Evolutionary conservation across 768 basidiomycete genomes (phyloP).

Genomic region (Tricholoma saponaceum): DNA sequence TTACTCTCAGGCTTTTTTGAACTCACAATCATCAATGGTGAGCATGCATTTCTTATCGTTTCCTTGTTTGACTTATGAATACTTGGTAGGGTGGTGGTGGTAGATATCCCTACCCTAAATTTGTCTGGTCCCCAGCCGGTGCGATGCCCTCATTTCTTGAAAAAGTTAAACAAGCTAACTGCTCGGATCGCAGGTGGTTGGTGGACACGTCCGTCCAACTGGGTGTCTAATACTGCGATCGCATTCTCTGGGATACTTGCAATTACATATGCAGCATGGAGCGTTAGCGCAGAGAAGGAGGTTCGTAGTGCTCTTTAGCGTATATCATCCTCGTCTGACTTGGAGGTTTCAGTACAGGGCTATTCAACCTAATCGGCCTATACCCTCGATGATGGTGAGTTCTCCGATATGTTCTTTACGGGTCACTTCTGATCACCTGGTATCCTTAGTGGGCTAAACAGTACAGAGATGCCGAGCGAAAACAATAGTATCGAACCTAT

Average conservation of each 20-base stretch:
- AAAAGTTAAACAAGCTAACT: neutral
- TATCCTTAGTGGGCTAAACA: constrained; percentile 31
- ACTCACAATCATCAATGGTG: constrained; percentile 10
- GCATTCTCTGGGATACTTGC: constrained; percentile 64
- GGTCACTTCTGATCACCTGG: neutral
- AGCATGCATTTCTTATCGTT: neutral
- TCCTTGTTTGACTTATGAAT: neutral
- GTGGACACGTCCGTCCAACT: constrained; percentile 91
- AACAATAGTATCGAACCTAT: constrained; percentile 7
- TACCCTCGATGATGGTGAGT: constrained; percentile 77
- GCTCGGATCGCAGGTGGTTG: constrained; percentile 66
- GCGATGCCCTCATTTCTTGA: constrained; percentile 15
- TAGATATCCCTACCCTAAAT: constrained; percentile 91
- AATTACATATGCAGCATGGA: constrained; percentile 63
- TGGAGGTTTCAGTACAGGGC: constrained; percentile 44
- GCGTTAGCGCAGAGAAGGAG: constrained; percentile 74
- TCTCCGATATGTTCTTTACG: neutral
- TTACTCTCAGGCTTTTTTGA: constrained; percentile 10
- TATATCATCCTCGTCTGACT: neutral
- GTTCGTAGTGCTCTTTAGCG: constrained; percentile 36
- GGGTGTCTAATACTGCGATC: constrained; percentile 82
- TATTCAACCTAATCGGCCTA: constrained; percentile 58
- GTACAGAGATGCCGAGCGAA: constrained; percentile 18
- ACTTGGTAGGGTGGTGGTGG: constrained; percentile 66
- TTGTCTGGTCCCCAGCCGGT: constrained; percentile 95